Evolutionary conservation across 139 green algal species (phyloP).

Genomic region (Micractinium sp.): DNA sequence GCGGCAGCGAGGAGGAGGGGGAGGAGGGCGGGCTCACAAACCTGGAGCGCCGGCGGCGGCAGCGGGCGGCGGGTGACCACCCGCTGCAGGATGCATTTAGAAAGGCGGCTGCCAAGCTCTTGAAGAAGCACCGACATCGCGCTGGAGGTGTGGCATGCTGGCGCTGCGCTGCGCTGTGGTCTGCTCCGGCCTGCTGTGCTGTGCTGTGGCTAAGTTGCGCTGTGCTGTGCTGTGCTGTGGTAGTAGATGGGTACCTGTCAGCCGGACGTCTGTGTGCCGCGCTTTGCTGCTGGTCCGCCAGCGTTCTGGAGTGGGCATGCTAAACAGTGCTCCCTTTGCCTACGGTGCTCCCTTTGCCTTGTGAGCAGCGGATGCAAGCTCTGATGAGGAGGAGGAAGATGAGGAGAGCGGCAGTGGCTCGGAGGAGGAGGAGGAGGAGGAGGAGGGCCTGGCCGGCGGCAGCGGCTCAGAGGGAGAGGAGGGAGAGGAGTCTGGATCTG

Average conservation of each 20-base stretch:
- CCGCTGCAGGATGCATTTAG: slow-evolving; percentile 72
- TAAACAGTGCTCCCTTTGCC: not conserved
- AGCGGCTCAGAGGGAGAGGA: slow-evolving; percentile 28
- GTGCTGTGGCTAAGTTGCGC: too few relatives aligned
- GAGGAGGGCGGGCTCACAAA: slow-evolving; percentile 42
- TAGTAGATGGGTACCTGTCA: too few relatives aligned
- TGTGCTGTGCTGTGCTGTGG: too few relatives aligned
- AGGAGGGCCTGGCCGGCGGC: not conserved
- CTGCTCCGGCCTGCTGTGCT: not conserved
- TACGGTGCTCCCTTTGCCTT: not conserved
- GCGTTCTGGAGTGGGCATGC: too few relatives aligned
- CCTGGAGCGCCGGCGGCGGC: slow-evolving; percentile 64
- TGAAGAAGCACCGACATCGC: slow-evolving; percentile 48
- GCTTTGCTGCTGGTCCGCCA: too few relatives aligned
- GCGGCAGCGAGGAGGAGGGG: slow-evolving; percentile 49
- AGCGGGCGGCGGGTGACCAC: slow-evolving; percentile 72
- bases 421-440: slow-evolving; percentile 17
- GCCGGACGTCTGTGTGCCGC: too few relatives aligned
- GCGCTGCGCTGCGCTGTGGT: not conserved
- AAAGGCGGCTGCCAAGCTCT: slow-evolving; percentile 45
- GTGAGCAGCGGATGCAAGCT: not conserved
- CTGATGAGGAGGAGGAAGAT: slow-evolving; percentile 28
- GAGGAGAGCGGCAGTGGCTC: slow-evolving; percentile 34
- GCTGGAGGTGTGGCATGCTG: not conserved
- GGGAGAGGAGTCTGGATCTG: slow-evolving; percentile 29